These are phyloP conservation scores for Gryganskiella cystojenkinii DNA, from an alignment of 192 early-diverging fungal species.

Conservation along the genomic window DNA sequence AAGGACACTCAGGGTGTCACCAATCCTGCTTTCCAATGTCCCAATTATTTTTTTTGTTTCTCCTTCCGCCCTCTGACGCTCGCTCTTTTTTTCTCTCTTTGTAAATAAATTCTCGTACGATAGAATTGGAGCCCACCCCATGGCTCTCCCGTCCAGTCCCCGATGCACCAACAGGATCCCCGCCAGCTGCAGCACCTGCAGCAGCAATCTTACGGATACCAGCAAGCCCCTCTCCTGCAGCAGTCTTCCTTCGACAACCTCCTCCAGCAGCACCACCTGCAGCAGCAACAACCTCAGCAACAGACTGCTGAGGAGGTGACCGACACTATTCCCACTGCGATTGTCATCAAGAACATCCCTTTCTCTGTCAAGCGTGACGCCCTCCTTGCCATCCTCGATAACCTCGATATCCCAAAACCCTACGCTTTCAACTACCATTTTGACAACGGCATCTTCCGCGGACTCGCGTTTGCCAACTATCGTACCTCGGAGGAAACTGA, in stretches of 20 bases:
- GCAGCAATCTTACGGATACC: slow-evolving; percentile 21
- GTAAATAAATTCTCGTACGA: background rate
- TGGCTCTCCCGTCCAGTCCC: slow-evolving; percentile 46
- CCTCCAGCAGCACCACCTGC: background rate
- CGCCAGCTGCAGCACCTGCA: slow-evolving; percentile 20
- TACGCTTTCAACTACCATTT: slow-evolving; percentile 90
- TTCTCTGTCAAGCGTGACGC: slow-evolving; percentile 84
- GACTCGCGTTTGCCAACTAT: slow-evolving; percentile 86
- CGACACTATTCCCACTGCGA: slow-evolving; percentile 76
- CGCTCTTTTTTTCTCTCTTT: background rate
- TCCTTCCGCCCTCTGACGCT: slow-evolving; percentile 5
- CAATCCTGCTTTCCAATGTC: no score
- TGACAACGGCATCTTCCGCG: slow-evolving; percentile 83
- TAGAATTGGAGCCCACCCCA: slow-evolving; percentile 49
- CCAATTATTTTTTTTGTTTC: slow-evolving; percentile 2
- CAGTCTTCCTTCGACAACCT: slow-evolving; percentile 10
- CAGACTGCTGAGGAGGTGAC: slow-evolving; percentile 15
- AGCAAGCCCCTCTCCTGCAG: slow-evolving; percentile 7
- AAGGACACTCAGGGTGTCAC: no score
- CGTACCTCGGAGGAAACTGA: slow-evolving; percentile 81
- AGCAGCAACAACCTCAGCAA: slow-evolving; percentile 28
- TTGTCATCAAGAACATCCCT: slow-evolving; percentile 88
- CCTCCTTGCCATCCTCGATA: slow-evolving; percentile 74
- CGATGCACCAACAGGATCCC: slow-evolving; percentile 39
- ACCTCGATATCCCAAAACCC: slow-evolving; percentile 76